These are phyloP conservation scores for Elaphomyces granulatus DNA, from an alignment of 495 filamentous ascomycete species.

Conservation along the genomic window DNA sequence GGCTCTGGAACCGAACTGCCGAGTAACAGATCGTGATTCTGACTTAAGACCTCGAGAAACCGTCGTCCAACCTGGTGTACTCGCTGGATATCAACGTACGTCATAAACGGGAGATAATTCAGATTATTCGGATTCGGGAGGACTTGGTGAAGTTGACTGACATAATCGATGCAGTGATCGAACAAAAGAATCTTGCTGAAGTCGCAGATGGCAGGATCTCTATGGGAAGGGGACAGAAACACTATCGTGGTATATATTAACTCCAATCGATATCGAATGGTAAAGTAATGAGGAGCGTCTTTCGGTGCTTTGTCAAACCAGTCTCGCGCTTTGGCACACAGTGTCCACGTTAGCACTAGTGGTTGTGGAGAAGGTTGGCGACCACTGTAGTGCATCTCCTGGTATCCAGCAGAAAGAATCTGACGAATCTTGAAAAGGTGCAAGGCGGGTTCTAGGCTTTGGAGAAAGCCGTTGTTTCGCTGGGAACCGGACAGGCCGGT, in stretches of 20 bases:
- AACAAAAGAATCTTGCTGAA: conserved; percentile 67
- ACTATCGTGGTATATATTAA: conserved; percentile 73
- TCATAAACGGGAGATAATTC: conserved; percentile 19
- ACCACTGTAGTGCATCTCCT: conserved; percentile 60
- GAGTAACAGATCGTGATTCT: conserved; percentile 24
- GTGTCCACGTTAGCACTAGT: conserved; percentile 43
- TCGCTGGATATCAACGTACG: conserved; percentile 28
- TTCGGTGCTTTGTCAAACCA: conserved; percentile 51
- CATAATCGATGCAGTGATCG: conserved; percentile 62
- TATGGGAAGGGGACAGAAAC: conserved; percentile 58
- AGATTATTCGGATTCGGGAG: conserved; percentile 18
- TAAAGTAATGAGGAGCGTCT: conserved; percentile 40
- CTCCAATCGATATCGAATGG: conserved; percentile 64
- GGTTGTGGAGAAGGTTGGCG: conserved; percentile 46
- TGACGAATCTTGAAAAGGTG: conserved; percentile 63
- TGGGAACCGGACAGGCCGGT: conserved; percentile 19
- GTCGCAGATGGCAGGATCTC: conserved; percentile 45
- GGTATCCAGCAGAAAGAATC: conserved; percentile 70
- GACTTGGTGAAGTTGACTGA: conserved; percentile 27
- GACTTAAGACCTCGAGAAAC: conserved; percentile 19
- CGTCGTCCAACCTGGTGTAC: conserved; percentile 22
- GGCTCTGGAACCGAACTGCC: conserved; percentile 19
- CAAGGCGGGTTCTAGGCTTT: conserved; percentile 35
- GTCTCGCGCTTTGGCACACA: conserved; percentile 47
- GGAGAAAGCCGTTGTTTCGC: conserved; percentile 31